Evolutionary conservation across 2,329 filamentous ascomycete genomes (phyloP).

Genomic region (Scytalidium sp.): DNA sequence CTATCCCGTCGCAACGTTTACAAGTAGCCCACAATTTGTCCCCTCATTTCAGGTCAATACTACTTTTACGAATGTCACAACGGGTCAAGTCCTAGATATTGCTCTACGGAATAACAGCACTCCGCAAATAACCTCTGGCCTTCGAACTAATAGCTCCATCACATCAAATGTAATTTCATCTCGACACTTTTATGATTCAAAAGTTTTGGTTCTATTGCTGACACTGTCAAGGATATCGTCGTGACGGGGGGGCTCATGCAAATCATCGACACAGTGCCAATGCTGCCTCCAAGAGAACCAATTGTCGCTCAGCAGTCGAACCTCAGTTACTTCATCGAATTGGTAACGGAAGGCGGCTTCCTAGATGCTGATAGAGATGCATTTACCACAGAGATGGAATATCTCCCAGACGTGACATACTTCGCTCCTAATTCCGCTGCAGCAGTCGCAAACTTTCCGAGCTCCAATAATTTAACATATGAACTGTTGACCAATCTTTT

Average conservation of each 20-base stretch:
- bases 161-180: slow-evolving; percentile 8
- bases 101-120: slow-evolving; percentile 5
- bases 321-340: slow-evolving; percentile 5
- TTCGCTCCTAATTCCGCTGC: slow-evolving; percentile 18
- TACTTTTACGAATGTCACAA: slow-evolving; percentile 17
- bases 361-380: slow-evolving; percentile 7
- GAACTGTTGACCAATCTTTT: slow-evolving; percentile 51
- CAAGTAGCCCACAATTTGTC: slow-evolving; percentile 13
- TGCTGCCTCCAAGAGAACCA: neutral
- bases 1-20: slow-evolving; percentile 12
- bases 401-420: slow-evolving; percentile 17
- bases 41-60: slow-evolving; percentile 10
- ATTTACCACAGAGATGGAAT: slow-evolving; percentile 11
- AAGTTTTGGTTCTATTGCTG: neutral
- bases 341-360: neutral
- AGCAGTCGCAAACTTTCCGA: slow-evolving; percentile 10
- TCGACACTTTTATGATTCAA: neutral
- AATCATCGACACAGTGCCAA: slow-evolving; percentile 46
- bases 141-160: slow-evolving; percentile 9
- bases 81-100: slow-evolving; percentile 16
- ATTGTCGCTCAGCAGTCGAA: slow-evolving; percentile 1
- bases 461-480: slow-evolving; percentile 10
- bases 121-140: slow-evolving; percentile 11
- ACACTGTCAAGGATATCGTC: slow-evolving; percentile 40
- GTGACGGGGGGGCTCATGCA: slow-evolving; percentile 55